Evolutionary conservation across 805 yeast species (phyloP).

Genomic region (Saccharomycopsis selenospora): DNA sequence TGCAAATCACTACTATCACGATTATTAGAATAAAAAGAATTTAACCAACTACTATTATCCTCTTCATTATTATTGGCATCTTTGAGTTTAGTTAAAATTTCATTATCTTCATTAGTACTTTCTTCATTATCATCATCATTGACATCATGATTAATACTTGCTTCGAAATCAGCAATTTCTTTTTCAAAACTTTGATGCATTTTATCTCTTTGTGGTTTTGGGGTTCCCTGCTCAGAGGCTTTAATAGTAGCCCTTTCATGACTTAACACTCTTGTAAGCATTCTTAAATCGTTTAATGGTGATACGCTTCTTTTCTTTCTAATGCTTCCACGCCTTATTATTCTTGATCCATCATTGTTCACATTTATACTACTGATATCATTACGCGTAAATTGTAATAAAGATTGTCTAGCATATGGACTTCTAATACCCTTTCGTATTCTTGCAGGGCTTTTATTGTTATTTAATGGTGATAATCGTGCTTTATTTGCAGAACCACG

Average conservation of each 20-base stretch:
- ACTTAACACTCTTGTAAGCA: slow-evolving; percentile 13
- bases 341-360: not conserved
- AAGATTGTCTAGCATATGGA: not conserved
- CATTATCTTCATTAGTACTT: not conserved
- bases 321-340: not conserved
- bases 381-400: not conserved
- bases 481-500: not conserved
- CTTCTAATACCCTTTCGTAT: not conserved
- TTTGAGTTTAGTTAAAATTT: not conserved
- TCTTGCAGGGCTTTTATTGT: not conserved
- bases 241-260: slow-evolving; percentile 10
- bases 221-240: not conserved
- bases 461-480: not conserved
- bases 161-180: not conserved
- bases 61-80: not conserved
- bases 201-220: not conserved
- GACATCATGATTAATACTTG: not conserved
- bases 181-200: not conserved
- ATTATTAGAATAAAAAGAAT: slow-evolving; percentile 1
- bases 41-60: not conserved
- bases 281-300: slow-evolving; percentile 12
- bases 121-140: not conserved
- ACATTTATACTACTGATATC: not conserved
- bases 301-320: not conserved
- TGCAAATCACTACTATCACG: not conserved